A percentile compares a stretch with the other conserved stretches of the same genome.
Conservation (phyloP, 257 asterid species). For the Capsicum rhomboideum region DNA sequence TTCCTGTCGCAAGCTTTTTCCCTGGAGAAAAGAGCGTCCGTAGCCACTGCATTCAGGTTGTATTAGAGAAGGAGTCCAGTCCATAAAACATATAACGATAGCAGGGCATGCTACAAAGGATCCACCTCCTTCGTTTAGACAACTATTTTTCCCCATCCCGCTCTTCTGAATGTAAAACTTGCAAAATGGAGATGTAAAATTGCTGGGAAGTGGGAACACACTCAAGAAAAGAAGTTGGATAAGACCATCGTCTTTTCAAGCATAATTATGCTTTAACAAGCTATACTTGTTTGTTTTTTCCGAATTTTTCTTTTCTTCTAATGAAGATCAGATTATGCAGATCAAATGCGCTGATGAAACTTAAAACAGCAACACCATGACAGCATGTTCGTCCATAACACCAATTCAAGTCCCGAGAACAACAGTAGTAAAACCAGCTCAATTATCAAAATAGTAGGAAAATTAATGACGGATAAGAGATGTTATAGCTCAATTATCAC, state of each 20-base stretch:
- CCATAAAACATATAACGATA: neutral
- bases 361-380: neutral
- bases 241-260: neutral
- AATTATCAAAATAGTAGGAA: neutral
- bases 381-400: neutral
- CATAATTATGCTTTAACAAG: neutral
- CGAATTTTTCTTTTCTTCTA: neutral
- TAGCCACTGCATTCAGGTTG: slow-evolving; percentile 57
- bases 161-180: neutral
- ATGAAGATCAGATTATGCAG: neutral
- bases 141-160: neutral
- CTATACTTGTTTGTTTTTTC: neutral
- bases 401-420: neutral
- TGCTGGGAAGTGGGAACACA: neutral
- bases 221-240: neutral
- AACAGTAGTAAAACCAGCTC: neutral
- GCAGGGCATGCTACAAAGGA: neutral
- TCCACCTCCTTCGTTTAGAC: neutral
- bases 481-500: neutral
- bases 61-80: slow-evolving; percentile 2
- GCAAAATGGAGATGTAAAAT: neutral
- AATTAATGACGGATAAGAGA: neutral
- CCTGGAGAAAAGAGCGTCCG: slow-evolving; percentile 68
- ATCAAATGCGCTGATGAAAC: neutral
- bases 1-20: slow-evolving; percentile 50